Evolutionary conservation across 1,139 yeast species (phyloP).

Genomic region (Debaryomyces nepalensis): DNA sequence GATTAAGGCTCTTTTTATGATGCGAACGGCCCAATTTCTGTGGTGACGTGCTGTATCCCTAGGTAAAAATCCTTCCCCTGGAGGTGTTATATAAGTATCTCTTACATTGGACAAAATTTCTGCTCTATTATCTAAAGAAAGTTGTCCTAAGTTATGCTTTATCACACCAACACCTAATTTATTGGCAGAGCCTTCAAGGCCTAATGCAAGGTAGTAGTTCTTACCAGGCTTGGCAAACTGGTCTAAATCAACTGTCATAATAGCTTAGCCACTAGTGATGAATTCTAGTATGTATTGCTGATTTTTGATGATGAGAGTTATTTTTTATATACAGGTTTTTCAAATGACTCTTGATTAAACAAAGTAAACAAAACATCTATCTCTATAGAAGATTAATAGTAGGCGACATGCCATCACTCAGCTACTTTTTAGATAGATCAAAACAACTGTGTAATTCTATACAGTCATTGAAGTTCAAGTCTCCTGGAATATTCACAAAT

Average conservation of each 20-base stretch:
- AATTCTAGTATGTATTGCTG: neutral
- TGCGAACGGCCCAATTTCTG: constrained; percentile 89
- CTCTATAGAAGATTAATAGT: neutral
- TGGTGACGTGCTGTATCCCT: constrained; percentile 97
- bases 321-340: constrained; percentile 7
- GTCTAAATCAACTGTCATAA: constrained; percentile 44
- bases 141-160: constrained; percentile 63
- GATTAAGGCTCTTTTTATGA: constrained; percentile 65
- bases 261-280: neutral
- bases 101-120: constrained; percentile 82
- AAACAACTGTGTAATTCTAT: constrained; percentile 27
- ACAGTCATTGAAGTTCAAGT: constrained; percentile 44
- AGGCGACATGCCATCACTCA: constrained; percentile 27
- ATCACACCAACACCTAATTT: constrained; percentile 93
- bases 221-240: constrained; percentile 46
- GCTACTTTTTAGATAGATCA: constrained; percentile 30
- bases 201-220: constrained; percentile 70
- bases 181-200: constrained; percentile 96
- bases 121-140: constrained; percentile 62
- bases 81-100: constrained; percentile 94
- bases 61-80: constrained; percentile 97
- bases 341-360: neutral
- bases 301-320: constrained; percentile 5
- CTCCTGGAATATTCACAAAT: constrained; percentile 68
- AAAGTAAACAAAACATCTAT: constrained; percentile 9